Evolutionary conservation across 1,284 basidiomycete species (phyloP).

Genomic region (Naganishia sp.): DNA sequence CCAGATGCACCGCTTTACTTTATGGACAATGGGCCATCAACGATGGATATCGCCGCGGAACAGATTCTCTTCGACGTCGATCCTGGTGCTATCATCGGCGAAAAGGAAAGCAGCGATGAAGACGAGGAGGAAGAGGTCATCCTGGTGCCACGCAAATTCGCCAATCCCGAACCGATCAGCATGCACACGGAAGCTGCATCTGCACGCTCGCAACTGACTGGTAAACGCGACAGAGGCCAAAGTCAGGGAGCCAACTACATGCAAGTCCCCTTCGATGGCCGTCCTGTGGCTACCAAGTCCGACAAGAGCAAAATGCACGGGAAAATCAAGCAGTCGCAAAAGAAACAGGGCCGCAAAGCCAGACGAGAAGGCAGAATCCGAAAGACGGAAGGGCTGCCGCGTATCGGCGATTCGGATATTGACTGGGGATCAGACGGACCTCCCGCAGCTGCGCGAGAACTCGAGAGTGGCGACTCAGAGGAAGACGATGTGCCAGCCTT

Average conservation of each 20-base stretch:
- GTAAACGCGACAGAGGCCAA: background rate
- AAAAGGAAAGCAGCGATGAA: slow-evolving; percentile 12
- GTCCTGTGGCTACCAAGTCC: slow-evolving; percentile 21
- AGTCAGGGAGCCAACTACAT: background rate
- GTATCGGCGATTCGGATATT: slow-evolving; percentile 50
- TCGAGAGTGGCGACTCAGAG: slow-evolving; percentile 23
- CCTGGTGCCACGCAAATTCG: slow-evolving; percentile 42
- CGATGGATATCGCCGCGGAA: slow-evolving; percentile 6
- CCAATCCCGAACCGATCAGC: slow-evolving; percentile 41
- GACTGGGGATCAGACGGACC: slow-evolving; percentile 54
- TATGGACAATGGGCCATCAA: slow-evolving; percentile 36
- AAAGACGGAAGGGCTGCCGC: slow-evolving; percentile 32
- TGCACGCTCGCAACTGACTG: background rate
- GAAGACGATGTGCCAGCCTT: slow-evolving; percentile 39
- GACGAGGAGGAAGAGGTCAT: slow-evolving; percentile 49
- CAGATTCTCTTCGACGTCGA: slow-evolving; percentile 38
- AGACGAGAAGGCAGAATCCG: slow-evolving; percentile 25
- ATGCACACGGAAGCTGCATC: slow-evolving; percentile 30
- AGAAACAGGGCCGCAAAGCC: slow-evolving; percentile 24
- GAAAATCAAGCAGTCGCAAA: slow-evolving; percentile 32
- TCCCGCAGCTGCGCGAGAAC: slow-evolving; percentile 34
- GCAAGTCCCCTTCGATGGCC: slow-evolving; percentile 1
- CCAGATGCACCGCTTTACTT: slow-evolving; percentile 26
- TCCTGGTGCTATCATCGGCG: slow-evolving; percentile 36
- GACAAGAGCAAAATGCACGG: slow-evolving; percentile 22